These are phyloP conservation scores for Naganishia randhawae DNA, from an alignment of 768 basidiomycete genomes.

Conservation along the genomic window DNA sequence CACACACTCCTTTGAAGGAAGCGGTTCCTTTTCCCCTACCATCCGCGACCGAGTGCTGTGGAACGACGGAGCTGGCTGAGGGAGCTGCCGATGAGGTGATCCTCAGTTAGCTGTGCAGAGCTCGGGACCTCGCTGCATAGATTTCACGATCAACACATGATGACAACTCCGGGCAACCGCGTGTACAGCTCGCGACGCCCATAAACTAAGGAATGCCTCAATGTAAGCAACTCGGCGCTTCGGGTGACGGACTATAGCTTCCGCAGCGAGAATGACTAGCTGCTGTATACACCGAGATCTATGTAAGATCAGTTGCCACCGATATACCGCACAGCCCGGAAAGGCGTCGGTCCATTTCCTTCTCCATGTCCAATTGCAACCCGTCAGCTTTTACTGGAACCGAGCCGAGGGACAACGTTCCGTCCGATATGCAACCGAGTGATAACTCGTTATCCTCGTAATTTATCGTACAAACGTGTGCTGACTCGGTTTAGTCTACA, in stretches of 20 bases:
- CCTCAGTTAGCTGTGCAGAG: too few relatives aligned
- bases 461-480: not conserved
- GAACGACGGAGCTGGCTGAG: too few relatives aligned
- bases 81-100: too few relatives aligned
- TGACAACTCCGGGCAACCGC: too few relatives aligned
- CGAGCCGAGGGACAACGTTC: too few relatives aligned
- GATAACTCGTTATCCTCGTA: not conserved
- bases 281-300: not conserved
- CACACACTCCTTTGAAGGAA: conserved; percentile 7
- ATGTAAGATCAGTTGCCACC: too few relatives aligned
- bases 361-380: not conserved
- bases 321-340: too few relatives aligned
- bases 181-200: too few relatives aligned
- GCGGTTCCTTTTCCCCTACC: not conserved
- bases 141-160: not conserved
- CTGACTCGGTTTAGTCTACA: not conserved
- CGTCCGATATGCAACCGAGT: not conserved
- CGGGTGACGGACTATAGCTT: not conserved
- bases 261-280: not conserved
- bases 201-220: not conserved
- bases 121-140: too few relatives aligned
- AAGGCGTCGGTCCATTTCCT: too few relatives aligned
- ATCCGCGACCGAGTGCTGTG: not conserved
- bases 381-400: not conserved
- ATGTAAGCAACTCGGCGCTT: not conserved